phyloP scores from a whole-genome alignment of 192 early-diverging fungal genomes.

The Podila horticola region DNA sequence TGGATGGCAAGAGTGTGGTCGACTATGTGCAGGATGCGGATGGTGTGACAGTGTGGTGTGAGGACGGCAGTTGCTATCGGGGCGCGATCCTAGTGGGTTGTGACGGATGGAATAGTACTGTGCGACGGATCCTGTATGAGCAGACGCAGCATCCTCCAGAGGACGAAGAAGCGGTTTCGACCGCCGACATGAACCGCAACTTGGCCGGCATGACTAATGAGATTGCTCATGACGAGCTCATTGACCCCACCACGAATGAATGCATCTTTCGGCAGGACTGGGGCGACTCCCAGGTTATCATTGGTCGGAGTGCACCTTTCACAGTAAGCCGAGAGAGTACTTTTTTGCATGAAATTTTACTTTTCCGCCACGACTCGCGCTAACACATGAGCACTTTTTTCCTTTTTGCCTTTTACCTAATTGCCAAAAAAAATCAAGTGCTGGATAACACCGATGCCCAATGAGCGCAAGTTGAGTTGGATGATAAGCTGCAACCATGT shows the following conservation, averaged over 20 bases:
- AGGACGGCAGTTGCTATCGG: no score
- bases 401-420: neutral
- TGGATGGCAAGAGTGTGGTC: no score
- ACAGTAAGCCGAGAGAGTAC: conserved; percentile 2
- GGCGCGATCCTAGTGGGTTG: neutral
- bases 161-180: neutral
- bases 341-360: neutral
- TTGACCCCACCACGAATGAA: conserved; percentile 1
- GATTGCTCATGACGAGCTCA: neutral
- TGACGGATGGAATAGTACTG: neutral
- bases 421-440: neutral
- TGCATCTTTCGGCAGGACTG: neutral
- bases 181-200: neutral
- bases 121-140: conserved; percentile 6
- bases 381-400: no score
- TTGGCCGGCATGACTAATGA: neutral
- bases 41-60: no score
- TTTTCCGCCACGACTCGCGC: neutral
- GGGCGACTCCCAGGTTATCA: conserved; percentile 7
- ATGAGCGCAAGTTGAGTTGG: conserved; percentile 6
- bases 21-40: no score
- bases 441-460: conserved; percentile 6
- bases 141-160: neutral
- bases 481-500: conserved; percentile 9
- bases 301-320: conserved; percentile 6